These are phyloP conservation scores for Pterocarpus macrocarpus DNA, from an alignment of 306 rosid species.

Conservation along the genomic window DNA sequence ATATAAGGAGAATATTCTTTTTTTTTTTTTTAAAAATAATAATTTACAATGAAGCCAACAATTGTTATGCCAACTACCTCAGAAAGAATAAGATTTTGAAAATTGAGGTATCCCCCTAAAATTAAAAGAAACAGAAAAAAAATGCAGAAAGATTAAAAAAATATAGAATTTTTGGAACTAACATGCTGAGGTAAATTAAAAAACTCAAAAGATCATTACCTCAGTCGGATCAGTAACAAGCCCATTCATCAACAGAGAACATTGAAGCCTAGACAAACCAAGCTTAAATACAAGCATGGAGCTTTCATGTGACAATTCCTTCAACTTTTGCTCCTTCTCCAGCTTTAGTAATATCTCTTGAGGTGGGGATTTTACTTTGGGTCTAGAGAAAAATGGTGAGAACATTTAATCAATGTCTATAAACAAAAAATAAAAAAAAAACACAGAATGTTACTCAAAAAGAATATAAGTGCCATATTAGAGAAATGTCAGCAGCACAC, in stretches of 20 bases:
- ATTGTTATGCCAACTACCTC: conserved; percentile 8
- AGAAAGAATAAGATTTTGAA: conserved; percentile 7
- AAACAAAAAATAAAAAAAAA: conserved; percentile 10
- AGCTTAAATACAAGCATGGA: conserved; percentile 78
- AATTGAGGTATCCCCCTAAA: neutral
- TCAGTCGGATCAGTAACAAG: conserved; percentile 83
- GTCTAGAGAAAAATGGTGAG: conserved; percentile 62
- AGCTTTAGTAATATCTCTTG: conserved; percentile 83
- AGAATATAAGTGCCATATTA: conserved; percentile 22
- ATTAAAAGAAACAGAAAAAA: conserved; percentile 19
- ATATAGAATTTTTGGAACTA: conserved; percentile 11
- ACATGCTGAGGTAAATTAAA: conserved; percentile 32
- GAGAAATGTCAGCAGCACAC: conserved; percentile 40
- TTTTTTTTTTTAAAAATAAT: neutral
- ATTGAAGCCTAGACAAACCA: conserved; percentile 75
- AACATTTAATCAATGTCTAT: conserved; percentile 40
- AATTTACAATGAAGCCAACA: conserved; percentile 7
- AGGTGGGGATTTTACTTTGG: conserved; percentile 90
- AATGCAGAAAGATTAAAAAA: conserved; percentile 13
- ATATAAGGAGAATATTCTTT: neutral
- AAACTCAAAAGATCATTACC: conserved; percentile 58
- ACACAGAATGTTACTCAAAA: conserved; percentile 7
- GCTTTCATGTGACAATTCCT: conserved; percentile 77
- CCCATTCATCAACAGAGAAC: conserved; percentile 93
- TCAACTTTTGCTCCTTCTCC: conserved; percentile 79